These are phyloP conservation scores for Suillus subaureus DNA, from an alignment of 768 basidiomycete species.

Conservation along the genomic window DNA sequence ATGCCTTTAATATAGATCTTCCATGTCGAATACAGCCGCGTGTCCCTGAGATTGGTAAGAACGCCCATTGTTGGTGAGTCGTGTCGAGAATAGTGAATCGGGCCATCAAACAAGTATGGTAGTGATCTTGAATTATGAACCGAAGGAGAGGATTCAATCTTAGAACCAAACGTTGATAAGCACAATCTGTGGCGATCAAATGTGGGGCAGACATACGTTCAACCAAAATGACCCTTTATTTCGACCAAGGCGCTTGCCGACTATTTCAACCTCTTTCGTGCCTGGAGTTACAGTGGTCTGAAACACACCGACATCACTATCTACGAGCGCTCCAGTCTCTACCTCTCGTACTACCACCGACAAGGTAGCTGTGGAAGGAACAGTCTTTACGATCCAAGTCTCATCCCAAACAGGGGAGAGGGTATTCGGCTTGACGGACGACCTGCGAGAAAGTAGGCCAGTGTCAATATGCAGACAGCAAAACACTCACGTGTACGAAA, in stretches of 20 bases:
- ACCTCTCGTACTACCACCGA: constrained; percentile 70
- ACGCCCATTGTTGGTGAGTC: constrained; percentile 70
- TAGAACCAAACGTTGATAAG: constrained; percentile 9
- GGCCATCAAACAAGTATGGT: constrained; percentile 74
- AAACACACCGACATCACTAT: constrained; percentile 69
- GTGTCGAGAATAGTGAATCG: constrained; percentile 71
- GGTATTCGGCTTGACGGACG: constrained; percentile 60
- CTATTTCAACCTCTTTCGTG: constrained; percentile 65
- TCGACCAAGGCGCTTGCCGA: constrained; percentile 50
- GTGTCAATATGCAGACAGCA: constrained; percentile 8
- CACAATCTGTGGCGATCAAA: not conserved
- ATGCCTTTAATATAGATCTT: constrained; percentile 68
- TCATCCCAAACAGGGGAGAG: constrained; percentile 77
- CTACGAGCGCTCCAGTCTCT: constrained; percentile 55
- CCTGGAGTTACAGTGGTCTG: constrained; percentile 55
- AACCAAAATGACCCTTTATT: constrained; percentile 68
- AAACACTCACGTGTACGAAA: constrained; percentile 64
- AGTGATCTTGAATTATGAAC: constrained; percentile 39
- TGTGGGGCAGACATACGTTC: constrained; percentile 45
- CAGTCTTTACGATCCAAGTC: constrained; percentile 71
- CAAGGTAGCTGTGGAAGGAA: constrained; percentile 62
- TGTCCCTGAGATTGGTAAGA: constrained; percentile 61
- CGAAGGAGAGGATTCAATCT: constrained; percentile 62
- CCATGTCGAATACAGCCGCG: constrained; percentile 78
- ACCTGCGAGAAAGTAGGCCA: constrained; percentile 41